phyloP scores from a whole-genome alignment of 805 yeast species.

The Yueomyces sp. region DNA sequence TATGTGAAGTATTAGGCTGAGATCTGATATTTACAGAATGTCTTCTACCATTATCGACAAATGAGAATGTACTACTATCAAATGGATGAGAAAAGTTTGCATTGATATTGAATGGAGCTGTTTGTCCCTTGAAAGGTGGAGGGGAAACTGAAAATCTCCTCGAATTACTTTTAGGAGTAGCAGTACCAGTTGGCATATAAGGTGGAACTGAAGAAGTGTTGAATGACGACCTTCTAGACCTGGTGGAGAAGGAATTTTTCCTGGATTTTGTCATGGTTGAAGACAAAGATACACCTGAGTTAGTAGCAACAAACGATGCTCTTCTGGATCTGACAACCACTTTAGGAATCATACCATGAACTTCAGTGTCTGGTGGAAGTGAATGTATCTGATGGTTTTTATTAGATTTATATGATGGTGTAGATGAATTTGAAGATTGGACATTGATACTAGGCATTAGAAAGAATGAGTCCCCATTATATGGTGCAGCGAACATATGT shows the following conservation, averaged over 20 bases:
- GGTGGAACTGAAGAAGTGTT: constrained; percentile 10
- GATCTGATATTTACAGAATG: background rate
- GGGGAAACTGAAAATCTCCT: constrained; percentile 14
- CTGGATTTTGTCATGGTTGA: constrained; percentile 16
- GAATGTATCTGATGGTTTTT: no score
- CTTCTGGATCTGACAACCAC: constrained; percentile 24
- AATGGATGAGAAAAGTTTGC: background rate
- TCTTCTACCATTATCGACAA: background rate
- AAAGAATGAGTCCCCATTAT: background rate
- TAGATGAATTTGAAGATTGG: background rate
- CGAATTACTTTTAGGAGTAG: constrained; percentile 3
- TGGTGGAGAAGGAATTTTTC: constrained; percentile 19
- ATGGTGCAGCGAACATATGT: background rate
- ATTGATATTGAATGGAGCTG: background rate
- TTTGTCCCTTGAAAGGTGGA: background rate
- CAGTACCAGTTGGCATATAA: constrained; percentile 5
- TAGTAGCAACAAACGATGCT: constrained; percentile 14
- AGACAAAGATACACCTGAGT: background rate
- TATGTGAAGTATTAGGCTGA: background rate
- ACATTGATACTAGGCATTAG: background rate
- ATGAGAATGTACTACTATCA: background rate
- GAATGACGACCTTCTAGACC: constrained; percentile 8
- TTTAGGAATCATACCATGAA: constrained; percentile 23
- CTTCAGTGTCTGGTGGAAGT: constrained; percentile 12
- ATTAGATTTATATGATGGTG: background rate